Evolutionary conservation across 1,139 yeast genomes (phyloP), one percentile per base, ranked within the genome.

Genomic region (Kodamaea alishanica): DNA sequence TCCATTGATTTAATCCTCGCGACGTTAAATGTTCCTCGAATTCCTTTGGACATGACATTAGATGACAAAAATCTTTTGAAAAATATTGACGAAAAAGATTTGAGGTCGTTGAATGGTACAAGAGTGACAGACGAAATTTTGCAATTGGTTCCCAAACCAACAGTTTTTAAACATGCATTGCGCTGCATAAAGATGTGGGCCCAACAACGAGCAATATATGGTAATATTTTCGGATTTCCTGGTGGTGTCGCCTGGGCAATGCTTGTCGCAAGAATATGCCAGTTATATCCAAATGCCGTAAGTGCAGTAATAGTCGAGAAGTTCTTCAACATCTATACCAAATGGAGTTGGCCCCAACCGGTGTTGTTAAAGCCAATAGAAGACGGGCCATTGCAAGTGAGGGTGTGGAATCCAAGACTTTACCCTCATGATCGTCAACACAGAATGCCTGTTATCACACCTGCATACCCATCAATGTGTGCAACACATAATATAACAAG

Each of bases 181-280:
- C 69, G 99, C 46, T 92, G 96, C 22, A 85, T 92, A 42, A 92
- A 92, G 60, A 70, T 92, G 57, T 92, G 99, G 98, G 98, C 99
- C 0, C 94, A 89, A 57, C 79, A 89, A 52, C 74, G 97, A 41
- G 98, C 97, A 0, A 78, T 92, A 11, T 92, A 92, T 61, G 97
- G 87, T 5, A 92, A 92, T 56, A 84, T 92, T 34, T 88, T 84
- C 73, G 98, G 98, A 0, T 92, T 92, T 62, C 98, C 98, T 0
- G 99, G 99, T 51, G 99, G 99, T 61, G 98, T 92, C 27, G 98
- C 98, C 0, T 92, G 98, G 98, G 99, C 98, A 1, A 92, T 92
- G 97, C 63, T 92, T 34, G 97, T 89, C 6, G 98, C 98, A 1
- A 75, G 98, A 53, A 89, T 92, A 26, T 92, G 98, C 60, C 99